These are phyloP conservation scores for Torulaspora maleeae DNA, from an alignment of 805 yeast species.

Conservation along the genomic window DNA sequence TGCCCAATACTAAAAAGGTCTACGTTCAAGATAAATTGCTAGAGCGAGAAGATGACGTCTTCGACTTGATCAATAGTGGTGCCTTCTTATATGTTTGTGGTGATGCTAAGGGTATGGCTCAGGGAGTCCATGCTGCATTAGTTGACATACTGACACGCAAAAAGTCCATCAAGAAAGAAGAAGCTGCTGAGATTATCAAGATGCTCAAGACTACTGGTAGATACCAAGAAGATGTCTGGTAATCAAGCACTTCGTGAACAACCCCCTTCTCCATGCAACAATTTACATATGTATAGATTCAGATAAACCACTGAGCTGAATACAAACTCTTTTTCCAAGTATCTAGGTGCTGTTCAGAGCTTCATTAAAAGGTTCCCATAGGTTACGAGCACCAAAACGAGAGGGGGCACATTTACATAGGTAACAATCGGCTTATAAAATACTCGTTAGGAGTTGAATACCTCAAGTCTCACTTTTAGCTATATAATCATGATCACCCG, in stretches of 20 bases:
- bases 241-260: slow-evolving; percentile 18
- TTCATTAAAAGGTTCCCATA: no score
- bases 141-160: slow-evolving; percentile 56
- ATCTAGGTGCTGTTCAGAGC: no score
- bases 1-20: slow-evolving; percentile 51
- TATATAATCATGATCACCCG: no score
- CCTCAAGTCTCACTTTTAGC: no score
- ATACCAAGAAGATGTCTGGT: slow-evolving; percentile 99
- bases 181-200: slow-evolving; percentile 73
- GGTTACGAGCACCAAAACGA: no score
- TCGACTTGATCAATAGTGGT: slow-evolving; percentile 53
- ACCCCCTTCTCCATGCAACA: neutral
- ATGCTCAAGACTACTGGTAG: slow-evolving; percentile 75
- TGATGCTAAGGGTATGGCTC: slow-evolving; percentile 93
- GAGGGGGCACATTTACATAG: no score
- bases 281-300: neutral
- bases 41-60: slow-evolving; percentile 45
- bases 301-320: neutral
- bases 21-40: slow-evolving; percentile 81
- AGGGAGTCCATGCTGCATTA: slow-evolving; percentile 77
- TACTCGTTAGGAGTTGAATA: no score
- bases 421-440: no score
- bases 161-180: slow-evolving; percentile 58
- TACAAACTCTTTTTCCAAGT: neutral
- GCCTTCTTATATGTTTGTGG: slow-evolving; percentile 95